Evolutionary conservation across 768 basidiomycete genomes (phyloP).

Genomic region (Cystobasidium onofrii): DNA sequence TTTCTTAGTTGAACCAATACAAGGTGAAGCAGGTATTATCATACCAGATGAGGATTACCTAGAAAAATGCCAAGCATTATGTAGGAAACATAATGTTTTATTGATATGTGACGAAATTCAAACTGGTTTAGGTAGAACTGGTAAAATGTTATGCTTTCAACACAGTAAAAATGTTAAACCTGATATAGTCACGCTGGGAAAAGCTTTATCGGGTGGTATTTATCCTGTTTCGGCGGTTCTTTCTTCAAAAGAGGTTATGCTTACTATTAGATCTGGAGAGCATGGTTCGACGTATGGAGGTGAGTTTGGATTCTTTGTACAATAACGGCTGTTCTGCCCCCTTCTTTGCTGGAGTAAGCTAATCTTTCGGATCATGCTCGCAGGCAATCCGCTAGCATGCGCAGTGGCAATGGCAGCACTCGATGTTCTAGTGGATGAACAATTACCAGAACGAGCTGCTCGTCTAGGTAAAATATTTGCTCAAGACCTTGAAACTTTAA

Average conservation of each 20-base stretch:
- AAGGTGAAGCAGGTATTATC: constrained; percentile 68
- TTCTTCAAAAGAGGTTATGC: constrained; percentile 83
- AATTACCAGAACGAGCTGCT: constrained; percentile 70
- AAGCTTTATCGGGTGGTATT: constrained; percentile 93
- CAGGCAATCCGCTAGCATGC: constrained; percentile 60
- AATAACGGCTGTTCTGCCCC: no score
- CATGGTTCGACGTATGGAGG: constrained; percentile 87
- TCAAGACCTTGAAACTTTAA: constrained; percentile 46
- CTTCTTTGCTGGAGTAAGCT: no score
- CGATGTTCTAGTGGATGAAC: constrained; percentile 79
- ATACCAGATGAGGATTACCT: constrained; percentile 86
- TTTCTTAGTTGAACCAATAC: constrained; percentile 94
- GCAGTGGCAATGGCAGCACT: constrained; percentile 92
- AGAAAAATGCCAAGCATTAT: constrained; percentile 63
- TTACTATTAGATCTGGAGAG: constrained; percentile 87
- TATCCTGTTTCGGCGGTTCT: constrained; percentile 96
- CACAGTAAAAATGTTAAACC: constrained; percentile 72
- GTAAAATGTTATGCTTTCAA: constrained; percentile 84
- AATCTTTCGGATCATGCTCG: background rate
- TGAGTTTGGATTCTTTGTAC: background rate
- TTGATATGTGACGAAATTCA: constrained; percentile 98
- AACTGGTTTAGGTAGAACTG: constrained; percentile 86
- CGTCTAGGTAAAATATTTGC: constrained; percentile 76
- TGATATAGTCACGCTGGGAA: constrained; percentile 86
- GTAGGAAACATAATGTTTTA: constrained; percentile 82